phyloP scores from a whole-genome alignment of 345 rosid species.

The Mercurialis annua region DNA sequence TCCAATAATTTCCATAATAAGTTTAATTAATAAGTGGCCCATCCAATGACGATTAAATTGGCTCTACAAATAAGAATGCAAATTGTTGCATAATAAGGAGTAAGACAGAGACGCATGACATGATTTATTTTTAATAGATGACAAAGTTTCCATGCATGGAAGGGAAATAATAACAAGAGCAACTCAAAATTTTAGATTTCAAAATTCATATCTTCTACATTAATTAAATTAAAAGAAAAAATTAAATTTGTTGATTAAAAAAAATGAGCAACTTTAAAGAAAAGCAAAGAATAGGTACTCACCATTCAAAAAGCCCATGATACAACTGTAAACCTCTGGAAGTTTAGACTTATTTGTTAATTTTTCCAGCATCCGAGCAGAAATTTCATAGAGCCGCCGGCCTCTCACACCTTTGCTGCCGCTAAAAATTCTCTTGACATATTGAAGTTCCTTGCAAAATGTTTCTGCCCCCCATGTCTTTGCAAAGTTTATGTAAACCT shows the following conservation, averaged over 20 bases:
- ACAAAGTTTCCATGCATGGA: no score
- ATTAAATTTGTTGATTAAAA: no score
- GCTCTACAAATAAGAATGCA: neutral
- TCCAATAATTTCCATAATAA: conserved; percentile 8
- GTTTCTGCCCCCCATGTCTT: conserved; percentile 70
- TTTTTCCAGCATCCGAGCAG: conserved; percentile 57
- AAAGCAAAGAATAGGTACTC: neutral
- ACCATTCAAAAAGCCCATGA: conserved; percentile 69
- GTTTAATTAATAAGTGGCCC: neutral
- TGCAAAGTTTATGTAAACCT: conserved; percentile 79
- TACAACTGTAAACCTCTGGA: conserved; percentile 52
- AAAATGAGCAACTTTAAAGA: neutral
- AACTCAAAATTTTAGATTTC: no score
- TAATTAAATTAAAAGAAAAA: no score
- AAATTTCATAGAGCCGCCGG: conserved; percentile 67
- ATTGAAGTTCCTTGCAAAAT: conserved; percentile 74
- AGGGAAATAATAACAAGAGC: no score
- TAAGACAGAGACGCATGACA: neutral
- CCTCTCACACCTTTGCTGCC: conserved; percentile 86
- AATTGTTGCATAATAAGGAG: neutral
- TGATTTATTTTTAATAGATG: neutral
- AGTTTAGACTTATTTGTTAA: conserved; percentile 57
- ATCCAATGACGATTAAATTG: neutral
- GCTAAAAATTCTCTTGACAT: conserved; percentile 77
- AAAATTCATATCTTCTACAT: no score